A percentile compares a stretch with the other conserved stretches of the same genome.
Evolutionary conservation across 2,329 filamentous ascomycete species (phyloP).

Genomic region (Penicillium occitanis): DNA sequence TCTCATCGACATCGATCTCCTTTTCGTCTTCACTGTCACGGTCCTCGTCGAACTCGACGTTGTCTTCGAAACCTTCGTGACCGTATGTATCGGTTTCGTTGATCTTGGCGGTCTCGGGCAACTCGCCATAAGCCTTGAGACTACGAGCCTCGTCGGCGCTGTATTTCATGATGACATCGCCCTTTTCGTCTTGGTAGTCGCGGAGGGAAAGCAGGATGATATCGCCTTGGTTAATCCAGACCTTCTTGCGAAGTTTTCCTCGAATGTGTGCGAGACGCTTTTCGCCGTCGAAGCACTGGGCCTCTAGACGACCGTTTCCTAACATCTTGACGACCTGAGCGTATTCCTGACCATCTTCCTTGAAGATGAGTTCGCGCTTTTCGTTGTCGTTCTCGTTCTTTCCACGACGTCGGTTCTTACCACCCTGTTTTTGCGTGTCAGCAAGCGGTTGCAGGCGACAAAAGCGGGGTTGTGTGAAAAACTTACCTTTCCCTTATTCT

Average conservation of each 20-base stretch:
- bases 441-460: slow-evolving; percentile 24
- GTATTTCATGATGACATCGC: slow-evolving; percentile 93
- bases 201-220: slow-evolving; percentile 86
- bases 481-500: slow-evolving; percentile 98
- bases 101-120: slow-evolving; percentile 98
- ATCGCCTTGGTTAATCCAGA: slow-evolving; percentile 99
- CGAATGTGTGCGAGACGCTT: slow-evolving; percentile 83
- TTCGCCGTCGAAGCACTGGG: slow-evolving; percentile 90
- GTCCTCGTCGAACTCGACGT: slow-evolving; percentile 99
- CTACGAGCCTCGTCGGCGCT: slow-evolving; percentile 90
- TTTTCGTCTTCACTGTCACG: slow-evolving; percentile 67
- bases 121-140: slow-evolving; percentile 94
- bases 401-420: slow-evolving; percentile 96
- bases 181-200: slow-evolving; percentile 93
- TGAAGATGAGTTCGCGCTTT: slow-evolving; percentile 98
- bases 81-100: slow-evolving; percentile 95
- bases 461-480: slow-evolving; percentile 29
- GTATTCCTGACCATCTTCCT: slow-evolving; percentile 94
- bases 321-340: slow-evolving; percentile 94
- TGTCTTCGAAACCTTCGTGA: slow-evolving; percentile 90
- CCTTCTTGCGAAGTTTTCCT: slow-evolving; percentile 98
- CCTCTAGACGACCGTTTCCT: slow-evolving; percentile 89
- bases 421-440: slow-evolving; percentile 61
- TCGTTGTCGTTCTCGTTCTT: slow-evolving; percentile 99
- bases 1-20: slow-evolving; percentile 94